These are phyloP conservation scores for Lodderomyces jiufengensis DNA, from an alignment of 1,139 yeast genomes.

Conservation along the genomic window DNA sequence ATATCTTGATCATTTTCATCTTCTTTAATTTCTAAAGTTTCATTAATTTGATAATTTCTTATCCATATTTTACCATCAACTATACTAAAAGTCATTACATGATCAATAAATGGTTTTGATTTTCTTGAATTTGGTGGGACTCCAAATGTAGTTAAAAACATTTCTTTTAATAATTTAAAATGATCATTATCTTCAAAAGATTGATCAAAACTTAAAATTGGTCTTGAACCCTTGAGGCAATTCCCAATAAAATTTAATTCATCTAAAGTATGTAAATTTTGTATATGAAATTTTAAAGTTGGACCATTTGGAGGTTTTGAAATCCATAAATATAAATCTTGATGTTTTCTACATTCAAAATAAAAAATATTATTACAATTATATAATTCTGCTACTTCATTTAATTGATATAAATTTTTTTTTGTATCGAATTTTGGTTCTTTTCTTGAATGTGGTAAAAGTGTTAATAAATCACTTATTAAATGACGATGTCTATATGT, in stretches of 20 bases:
- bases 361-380: constrained; percentile 94
- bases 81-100: constrained; percentile 86
- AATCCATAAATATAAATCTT: constrained; percentile 91
- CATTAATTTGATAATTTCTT: constrained; percentile 89
- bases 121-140: constrained; percentile 96
- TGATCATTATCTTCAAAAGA: constrained; percentile 62
- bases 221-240: constrained; percentile 93
- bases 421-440: constrained; percentile 96
- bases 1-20: constrained; percentile 37
- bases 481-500: constrained; percentile 94
- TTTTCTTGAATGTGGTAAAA: constrained; percentile 93
- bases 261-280: constrained; percentile 93
- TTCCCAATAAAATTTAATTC: constrained; percentile 96
- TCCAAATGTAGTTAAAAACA: constrained; percentile 84
- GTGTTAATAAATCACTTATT: constrained; percentile 70
- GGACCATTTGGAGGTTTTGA: constrained; percentile 99
- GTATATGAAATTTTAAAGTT: constrained; percentile 87
- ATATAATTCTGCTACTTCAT: constrained; percentile 94
- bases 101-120: constrained; percentile 92
- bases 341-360: constrained; percentile 95
- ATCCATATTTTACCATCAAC: constrained; percentile 96
- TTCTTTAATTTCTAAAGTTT: constrained; percentile 50
- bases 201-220: constrained; percentile 85
- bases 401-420: constrained; percentile 81
- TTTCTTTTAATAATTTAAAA: constrained; percentile 72